Conservation (phyloP, 805 yeast species). For the Kluyveromyces lactis region DNA sequence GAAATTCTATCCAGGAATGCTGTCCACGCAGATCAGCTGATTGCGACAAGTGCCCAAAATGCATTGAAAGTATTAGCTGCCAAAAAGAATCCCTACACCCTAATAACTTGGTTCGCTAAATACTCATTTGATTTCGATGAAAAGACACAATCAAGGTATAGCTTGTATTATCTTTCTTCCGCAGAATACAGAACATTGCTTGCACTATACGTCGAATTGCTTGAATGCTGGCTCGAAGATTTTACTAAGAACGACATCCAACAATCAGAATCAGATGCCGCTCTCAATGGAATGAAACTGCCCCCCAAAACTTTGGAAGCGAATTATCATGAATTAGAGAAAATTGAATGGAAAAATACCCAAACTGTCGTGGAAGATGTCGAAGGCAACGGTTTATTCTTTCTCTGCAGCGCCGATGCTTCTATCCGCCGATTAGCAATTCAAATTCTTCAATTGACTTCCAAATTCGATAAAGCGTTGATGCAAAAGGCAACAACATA, state of each 20-base stretch:
- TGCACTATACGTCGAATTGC: slow-evolving; percentile 65
- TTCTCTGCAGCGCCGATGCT: slow-evolving; percentile 81
- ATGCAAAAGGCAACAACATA: slow-evolving; percentile 37
- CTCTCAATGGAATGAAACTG: slow-evolving; percentile 24
- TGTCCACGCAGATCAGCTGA: slow-evolving; percentile 54
- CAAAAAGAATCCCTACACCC: slow-evolving; percentile 56
- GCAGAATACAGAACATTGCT: slow-evolving; percentile 52
- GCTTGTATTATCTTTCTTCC: slow-evolving; percentile 52
- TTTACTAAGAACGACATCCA: slow-evolving; percentile 35
- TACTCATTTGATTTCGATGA: slow-evolving; percentile 76
- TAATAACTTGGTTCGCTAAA: slow-evolving; percentile 69
- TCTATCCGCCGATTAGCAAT: slow-evolving; percentile 68
- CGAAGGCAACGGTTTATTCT: slow-evolving; percentile 91
- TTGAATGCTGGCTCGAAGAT: slow-evolving; percentile 75
- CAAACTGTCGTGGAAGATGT: slow-evolving; percentile 87
- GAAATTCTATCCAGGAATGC: slow-evolving; percentile 75
- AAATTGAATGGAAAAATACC: slow-evolving; percentile 66
- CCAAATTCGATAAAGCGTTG: slow-evolving; percentile 82
- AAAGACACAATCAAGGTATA: slow-evolving; percentile 45
- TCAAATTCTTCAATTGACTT: slow-evolving; percentile 63
- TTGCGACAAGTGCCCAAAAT: slow-evolving; percentile 54
- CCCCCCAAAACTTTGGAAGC: slow-evolving; percentile 15
- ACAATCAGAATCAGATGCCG: slow-evolving; percentile 24
- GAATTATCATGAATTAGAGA: slow-evolving; percentile 39
- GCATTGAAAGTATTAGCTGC: slow-evolving; percentile 62